Evolutionary conservation across 805 yeast species (phyloP).

Genomic region (Candida krabiensis): DNA sequence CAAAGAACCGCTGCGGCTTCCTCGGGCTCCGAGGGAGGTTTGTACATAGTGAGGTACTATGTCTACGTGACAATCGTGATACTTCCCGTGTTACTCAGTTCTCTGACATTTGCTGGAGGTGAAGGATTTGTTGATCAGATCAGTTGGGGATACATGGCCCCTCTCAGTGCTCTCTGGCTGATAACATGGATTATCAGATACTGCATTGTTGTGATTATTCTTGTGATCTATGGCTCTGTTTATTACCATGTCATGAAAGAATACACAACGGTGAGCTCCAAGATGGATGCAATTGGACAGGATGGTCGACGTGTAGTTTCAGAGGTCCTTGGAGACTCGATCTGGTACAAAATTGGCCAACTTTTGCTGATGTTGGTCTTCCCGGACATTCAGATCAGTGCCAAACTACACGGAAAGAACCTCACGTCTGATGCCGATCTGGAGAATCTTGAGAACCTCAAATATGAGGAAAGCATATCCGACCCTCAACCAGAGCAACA

Average conservation of each 20-base stretch:
- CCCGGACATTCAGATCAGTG: conserved; percentile 32
- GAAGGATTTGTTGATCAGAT: conserved; percentile 62
- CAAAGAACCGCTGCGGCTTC: conserved; percentile 21
- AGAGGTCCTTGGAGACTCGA: conserved; percentile 27
- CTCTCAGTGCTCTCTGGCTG: conserved; percentile 72
- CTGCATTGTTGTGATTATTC: conserved; percentile 58
- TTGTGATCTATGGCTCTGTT: conserved; percentile 65
- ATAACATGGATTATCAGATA: conserved; percentile 84
- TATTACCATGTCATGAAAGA: conserved; percentile 71
- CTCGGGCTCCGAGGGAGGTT: conserved; percentile 62
- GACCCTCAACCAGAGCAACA: conserved; percentile 3
- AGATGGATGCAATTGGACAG: conserved; percentile 22
- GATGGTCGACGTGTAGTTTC: conserved; percentile 18
- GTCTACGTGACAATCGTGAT: conserved; percentile 60
- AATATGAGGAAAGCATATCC: conserved; percentile 10
- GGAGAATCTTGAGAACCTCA: conserved; percentile 26
- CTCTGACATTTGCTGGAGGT: conserved; percentile 61
- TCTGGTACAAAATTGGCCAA: conserved; percentile 33
- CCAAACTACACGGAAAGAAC: conserved; percentile 30
- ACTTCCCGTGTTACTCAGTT: conserved; percentile 67
- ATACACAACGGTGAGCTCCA: conserved; percentile 53
- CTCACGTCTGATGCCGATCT: conserved; percentile 27
- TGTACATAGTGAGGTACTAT: conserved; percentile 54
- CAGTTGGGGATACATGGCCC: conserved; percentile 75
- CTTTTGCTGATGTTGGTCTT: conserved; percentile 28